Evolutionary conservation across 2,329 filamentous ascomycete species (phyloP), one percentile per base, ranked within the genome.

Genomic region (Fusarium denticulatum): DNA sequence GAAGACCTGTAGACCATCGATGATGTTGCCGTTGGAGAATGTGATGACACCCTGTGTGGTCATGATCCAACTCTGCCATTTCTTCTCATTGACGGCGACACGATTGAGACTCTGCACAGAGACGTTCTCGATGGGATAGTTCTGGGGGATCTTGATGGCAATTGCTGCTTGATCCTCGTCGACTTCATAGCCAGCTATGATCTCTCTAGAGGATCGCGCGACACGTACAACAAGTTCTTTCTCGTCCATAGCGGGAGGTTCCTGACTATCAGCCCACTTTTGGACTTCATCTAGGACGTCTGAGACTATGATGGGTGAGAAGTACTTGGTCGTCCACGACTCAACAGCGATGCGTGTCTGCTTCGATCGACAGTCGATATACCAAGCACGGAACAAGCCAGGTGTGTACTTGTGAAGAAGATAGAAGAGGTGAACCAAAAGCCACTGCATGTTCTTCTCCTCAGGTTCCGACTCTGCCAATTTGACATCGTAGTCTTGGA

Each of bases 41-140:
- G 94, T 96, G 77, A 99, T 98, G 49, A 96, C 94, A 9, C 94
- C 95, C 76, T 98, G 94, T 7, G 94, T 96, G 13, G 92, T 94
- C 78, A 94, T 88, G 69, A 98, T 87, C 95, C 96, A 98, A 69
- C 88, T 92, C 82, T 94, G 92, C 96, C 96, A 99, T 80, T 96
- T 97, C 81, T 92, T 92, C 79, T 98, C 95, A 67, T 91, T 92
- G 32, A 98, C 94, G 1, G 94, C 94, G 5, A 98, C 94, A 18
- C 96, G 92, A 76, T 93, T 94, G 26, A 95, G 85, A 14, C 94
- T 92, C 7, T 91, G 86, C 2, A 98, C 95, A 14, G 89, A 86
- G 4, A 97, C 94, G 3, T 89, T 88, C 30, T 94, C 91, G 14
- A 99, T 89, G 0, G 96, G 96, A 79, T 97, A 99, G 45, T 91